Percentiles rank a stretch among this genome's conserved stretches.
phyloP scores from a whole-genome alignment of 148 eudicot genomes.

The Nyssa sinensis region DNA sequence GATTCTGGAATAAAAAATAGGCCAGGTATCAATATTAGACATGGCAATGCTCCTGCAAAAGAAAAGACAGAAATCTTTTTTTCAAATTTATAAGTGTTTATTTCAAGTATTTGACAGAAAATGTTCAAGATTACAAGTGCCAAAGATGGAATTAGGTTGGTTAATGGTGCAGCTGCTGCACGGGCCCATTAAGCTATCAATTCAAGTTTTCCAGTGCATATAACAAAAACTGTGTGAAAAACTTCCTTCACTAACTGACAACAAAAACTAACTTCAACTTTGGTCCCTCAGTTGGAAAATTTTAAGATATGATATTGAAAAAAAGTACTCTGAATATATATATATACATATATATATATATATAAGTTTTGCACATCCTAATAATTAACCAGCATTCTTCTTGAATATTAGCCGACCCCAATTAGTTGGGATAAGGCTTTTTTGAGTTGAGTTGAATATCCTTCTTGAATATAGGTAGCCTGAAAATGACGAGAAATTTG shows the following conservation, averaged over 20 bases:
- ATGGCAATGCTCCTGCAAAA: constrained; percentile 78
- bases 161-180: not conserved
- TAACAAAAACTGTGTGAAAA: too few relatives aligned
- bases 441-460: too few relatives aligned
- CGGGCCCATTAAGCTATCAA: not conserved
- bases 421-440: too few relatives aligned
- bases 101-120: not conserved
- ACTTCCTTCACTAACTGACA: not conserved
- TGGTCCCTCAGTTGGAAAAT: not conserved
- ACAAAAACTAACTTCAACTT: not conserved
- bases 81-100: not conserved
- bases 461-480: too few relatives aligned
- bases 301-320: too few relatives aligned
- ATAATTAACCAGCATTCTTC: too few relatives aligned
- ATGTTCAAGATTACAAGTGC: not conserved
- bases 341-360: too few relatives aligned
- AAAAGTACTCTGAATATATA: too few relatives aligned
- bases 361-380: too few relatives aligned
- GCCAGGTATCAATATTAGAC: constrained; percentile 85
- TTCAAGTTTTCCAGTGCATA: not conserved
- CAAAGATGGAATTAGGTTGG: not conserved
- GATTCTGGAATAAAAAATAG: constrained; percentile 97
- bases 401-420: too few relatives aligned
- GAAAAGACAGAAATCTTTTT: not conserved
- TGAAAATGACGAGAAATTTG: too few relatives aligned